Evolutionary conservation across 441 rosid genomes (phyloP).

Genomic region (Codiaeum variegatum): DNA sequence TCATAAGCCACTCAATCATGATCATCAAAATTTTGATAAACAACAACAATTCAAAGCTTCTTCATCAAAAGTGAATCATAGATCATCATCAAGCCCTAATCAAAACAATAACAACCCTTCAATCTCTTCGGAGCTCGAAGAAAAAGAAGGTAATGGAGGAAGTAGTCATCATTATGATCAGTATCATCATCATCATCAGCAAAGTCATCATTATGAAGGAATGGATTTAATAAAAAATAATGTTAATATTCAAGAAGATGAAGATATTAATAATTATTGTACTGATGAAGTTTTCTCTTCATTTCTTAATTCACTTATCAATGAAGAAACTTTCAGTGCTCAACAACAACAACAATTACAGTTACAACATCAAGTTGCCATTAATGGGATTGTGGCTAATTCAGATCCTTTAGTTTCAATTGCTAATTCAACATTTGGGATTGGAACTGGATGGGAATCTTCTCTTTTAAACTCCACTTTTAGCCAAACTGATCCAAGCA

Average conservation of each 20-base stretch:
- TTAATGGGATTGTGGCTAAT: conserved; percentile 12
- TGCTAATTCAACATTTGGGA: conserved; percentile 20
- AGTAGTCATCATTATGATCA: conserved; percentile 12
- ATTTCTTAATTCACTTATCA: conserved; percentile 64
- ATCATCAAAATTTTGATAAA: conserved; percentile 5
- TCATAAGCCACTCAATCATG: conserved; percentile 39
- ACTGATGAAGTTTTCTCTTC: conserved; percentile 63
- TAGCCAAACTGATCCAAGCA: conserved; percentile 23
- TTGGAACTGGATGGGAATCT: conserved; percentile 36
- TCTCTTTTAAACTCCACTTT: conserved; percentile 28
- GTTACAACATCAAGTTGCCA: conserved; percentile 22
- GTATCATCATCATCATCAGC: neutral
- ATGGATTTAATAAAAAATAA: conserved; percentile 20
- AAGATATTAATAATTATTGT: conserved; percentile 41
- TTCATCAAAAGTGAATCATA: conserved; percentile 24
- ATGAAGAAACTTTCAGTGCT: conserved; percentile 47
- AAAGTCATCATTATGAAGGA: conserved; percentile 4
- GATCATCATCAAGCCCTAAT: conserved; percentile 15
- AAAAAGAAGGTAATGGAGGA: conserved; percentile 14
- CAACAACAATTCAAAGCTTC: conserved; percentile 15
- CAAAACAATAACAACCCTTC: neutral
- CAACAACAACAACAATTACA: conserved; percentile 26
- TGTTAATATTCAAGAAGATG: conserved; percentile 29
- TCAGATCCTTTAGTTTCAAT: conserved; percentile 25
- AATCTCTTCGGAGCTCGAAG: conserved; percentile 22